These are phyloP conservation scores for Ciborinia camelliae DNA, from an alignment of 2,329 filamentous ascomycete species.

Conservation along the genomic window DNA sequence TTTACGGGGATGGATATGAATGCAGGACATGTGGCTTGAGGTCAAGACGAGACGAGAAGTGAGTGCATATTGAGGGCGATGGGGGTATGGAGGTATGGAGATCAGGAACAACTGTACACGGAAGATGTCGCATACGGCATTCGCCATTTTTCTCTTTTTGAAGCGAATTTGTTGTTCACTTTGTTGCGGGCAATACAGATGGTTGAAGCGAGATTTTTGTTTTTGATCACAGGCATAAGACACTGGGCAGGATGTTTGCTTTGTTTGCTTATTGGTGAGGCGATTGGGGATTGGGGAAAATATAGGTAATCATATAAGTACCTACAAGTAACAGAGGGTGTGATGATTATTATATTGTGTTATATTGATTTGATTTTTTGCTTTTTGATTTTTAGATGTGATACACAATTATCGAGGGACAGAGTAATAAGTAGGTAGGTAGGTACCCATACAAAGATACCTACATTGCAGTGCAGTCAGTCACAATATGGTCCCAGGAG, in stretches of 20 bases:
- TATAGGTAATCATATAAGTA: background rate
- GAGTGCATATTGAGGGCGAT: slow-evolving; percentile 1
- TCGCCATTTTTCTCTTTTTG: background rate
- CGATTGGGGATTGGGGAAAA: background rate
- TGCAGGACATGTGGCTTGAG: slow-evolving; percentile 2
- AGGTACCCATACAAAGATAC: too few species aligned
- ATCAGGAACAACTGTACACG: background rate
- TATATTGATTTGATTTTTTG: background rate
- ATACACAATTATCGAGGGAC: too few species aligned
- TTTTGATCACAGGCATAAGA: background rate
- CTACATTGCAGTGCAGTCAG: too few species aligned
- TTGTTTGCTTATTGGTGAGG: background rate
- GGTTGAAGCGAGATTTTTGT: background rate
- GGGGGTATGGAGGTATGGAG: slow-evolving; percentile 3
- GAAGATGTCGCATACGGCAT: background rate
- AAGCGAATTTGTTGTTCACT: background rate
- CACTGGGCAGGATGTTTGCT: background rate
- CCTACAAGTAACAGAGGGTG: background rate
- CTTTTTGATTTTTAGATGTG: background rate
- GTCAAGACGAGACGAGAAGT: background rate
- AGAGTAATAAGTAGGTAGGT: too few species aligned
- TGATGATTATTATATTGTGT: background rate
- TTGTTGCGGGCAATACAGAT: background rate
- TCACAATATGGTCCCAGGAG: too few species aligned
- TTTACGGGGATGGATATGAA: background rate